A percentile compares a stretch with the other conserved stretches of the same genome.
Conservation (phyloP, 2,329 filamentous ascomycete genomes). For the Chaetomiaceae sp. region DNA sequence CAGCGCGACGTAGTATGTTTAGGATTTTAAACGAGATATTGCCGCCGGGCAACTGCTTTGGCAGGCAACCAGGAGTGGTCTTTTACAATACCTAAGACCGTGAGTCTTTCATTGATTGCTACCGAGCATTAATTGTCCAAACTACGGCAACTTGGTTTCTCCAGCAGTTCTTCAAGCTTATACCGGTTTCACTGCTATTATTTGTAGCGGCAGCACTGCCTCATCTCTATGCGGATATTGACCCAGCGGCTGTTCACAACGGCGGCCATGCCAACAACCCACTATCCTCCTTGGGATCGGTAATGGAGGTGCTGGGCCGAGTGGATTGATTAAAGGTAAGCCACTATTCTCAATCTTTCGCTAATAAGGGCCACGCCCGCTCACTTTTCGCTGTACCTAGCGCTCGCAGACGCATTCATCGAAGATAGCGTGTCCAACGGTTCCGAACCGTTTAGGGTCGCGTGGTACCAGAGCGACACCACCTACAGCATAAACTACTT, state of each 20-base stretch:
- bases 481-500: constrained; percentile 9
- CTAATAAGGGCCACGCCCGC: too few relatives aligned
- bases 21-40: too few relatives aligned
- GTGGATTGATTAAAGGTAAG: constrained; percentile 4
- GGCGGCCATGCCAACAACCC: background rate
- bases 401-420: constrained; percentile 8
- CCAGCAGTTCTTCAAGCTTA: too few relatives aligned
- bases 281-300: constrained; percentile 3
- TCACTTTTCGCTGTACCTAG: background rate
- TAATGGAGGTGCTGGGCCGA: constrained; percentile 6
- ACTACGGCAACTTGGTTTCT: too few relatives aligned
- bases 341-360: background rate
- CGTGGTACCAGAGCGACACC: constrained; percentile 5
- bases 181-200: too few relatives aligned
- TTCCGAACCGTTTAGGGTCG: background rate
- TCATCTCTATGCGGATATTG: background rate
- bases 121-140: too few relatives aligned
- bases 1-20: too few relatives aligned
- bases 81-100: too few relatives aligned
- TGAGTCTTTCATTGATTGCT: too few relatives aligned
- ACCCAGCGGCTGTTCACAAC: constrained; percentile 1
- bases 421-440: constrained; percentile 4
- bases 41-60: too few relatives aligned
- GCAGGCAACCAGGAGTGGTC: too few relatives aligned
- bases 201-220: background rate